Base-by-base conservation (phyloP, 192 early-diverging fungal species). In the Coemansia sp. region DNA sequence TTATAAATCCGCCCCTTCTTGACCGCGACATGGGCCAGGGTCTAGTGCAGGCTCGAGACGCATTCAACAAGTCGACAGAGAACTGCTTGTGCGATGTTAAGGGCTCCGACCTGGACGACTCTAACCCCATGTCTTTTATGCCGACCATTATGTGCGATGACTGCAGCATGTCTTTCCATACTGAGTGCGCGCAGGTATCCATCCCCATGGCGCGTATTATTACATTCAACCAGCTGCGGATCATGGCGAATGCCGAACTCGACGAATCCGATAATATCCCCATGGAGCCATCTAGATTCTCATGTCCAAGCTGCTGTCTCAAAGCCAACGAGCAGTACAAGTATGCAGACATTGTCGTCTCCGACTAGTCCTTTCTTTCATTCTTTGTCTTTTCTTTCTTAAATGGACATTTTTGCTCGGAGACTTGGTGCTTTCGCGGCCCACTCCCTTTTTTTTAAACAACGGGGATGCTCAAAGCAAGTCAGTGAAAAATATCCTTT, bases 121-220 rank as follows among this genome's bases (percentile, higher is more conserved):
- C 55, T 32, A 31, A n/a, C 15, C 15, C 55, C 2, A 48, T 73
- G 65, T 68, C 69, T 0, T 21, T 19, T 9, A 65, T 44, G 51
- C 72, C 82, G 2, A 90, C 88, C 75, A 82, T 93, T 6, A 76
- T 86, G 50, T 92, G 91, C 65, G 86, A 89, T 57, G 31, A 65
- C n/a, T 92, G 91, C 50, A 76, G 83, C 3, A 87, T 87, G 29
- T 86, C 84, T 84, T 87, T 86, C 64, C 91, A 92, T 62, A 57
- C 74, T 2, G 41, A 60, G 14, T 92, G 91, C 65, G 84, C 86
- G n/a, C 75, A 83, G 29, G 69, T 91, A 14, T 73, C 86, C 9
- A 21, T 63, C 7, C 25, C 11, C 15, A 38, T 46, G 5, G 84
- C 80, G 21, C 66, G 73, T 9, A 37, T 78, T 17, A 45, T 84